Conservation (phyloP, 805 yeast species). For the Ogataea chonburiensis region DNA sequence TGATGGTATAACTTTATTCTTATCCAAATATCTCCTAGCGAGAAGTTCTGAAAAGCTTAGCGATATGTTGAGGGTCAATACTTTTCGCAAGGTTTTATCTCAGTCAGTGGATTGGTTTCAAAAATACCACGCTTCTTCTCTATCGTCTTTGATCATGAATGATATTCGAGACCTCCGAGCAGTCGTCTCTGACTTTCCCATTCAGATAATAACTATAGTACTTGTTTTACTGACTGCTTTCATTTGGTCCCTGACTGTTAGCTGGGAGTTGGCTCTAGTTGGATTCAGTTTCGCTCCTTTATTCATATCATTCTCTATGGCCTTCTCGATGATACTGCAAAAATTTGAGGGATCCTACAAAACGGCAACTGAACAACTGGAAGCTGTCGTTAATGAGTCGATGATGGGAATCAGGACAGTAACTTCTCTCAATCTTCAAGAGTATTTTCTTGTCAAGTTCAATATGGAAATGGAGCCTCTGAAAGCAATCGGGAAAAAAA, state of each 20-base stretch:
- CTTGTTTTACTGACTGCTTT: slow-evolving; percentile 59
- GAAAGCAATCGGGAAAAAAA: slow-evolving; percentile 39
- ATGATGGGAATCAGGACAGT: slow-evolving; percentile 64
- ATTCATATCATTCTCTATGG: slow-evolving; percentile 48
- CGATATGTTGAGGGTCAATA: slow-evolving; percentile 44
- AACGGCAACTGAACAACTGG: slow-evolving; percentile 50
- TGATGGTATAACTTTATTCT: slow-evolving; percentile 59
- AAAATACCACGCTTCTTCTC: slow-evolving; percentile 44
- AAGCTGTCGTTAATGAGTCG: slow-evolving; percentile 51
- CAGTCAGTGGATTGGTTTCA: slow-evolving; percentile 58
- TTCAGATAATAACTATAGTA: slow-evolving; percentile 51
- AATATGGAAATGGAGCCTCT: slow-evolving; percentile 32
- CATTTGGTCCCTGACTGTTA: slow-evolving; percentile 72
- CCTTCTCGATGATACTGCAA: slow-evolving; percentile 53
- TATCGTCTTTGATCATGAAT: slow-evolving; percentile 69
- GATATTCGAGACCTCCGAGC: slow-evolving; percentile 77
- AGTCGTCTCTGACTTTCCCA: slow-evolving; percentile 60
- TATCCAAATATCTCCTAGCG: slow-evolving; percentile 49
- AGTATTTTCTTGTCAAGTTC: slow-evolving; percentile 45
- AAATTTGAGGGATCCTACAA: slow-evolving; percentile 61
- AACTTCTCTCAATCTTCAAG: slow-evolving; percentile 50
- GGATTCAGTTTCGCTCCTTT: slow-evolving; percentile 76
- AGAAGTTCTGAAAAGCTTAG: slow-evolving; percentile 71
- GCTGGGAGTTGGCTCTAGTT: slow-evolving; percentile 87
- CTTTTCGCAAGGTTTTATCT: slow-evolving; percentile 48